phyloP scores from a whole-genome alignment of 331 rosid species.

The Dryas integrifolia region DNA sequence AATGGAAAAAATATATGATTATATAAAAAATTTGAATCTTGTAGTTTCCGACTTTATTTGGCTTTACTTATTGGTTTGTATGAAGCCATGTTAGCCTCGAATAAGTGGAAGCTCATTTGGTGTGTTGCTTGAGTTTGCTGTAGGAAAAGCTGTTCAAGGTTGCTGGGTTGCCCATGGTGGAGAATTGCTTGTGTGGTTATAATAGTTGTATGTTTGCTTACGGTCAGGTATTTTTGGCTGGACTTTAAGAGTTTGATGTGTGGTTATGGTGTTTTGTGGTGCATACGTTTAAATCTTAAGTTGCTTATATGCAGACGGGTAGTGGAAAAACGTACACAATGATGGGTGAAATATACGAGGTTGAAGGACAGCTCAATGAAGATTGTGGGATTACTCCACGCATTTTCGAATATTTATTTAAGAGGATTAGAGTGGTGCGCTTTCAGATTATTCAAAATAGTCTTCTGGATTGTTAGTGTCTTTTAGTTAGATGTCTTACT shows the following conservation, averaged over 20 bases:
- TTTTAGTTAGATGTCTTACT: slow-evolving; percentile 26
- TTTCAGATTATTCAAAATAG: slow-evolving; percentile 24
- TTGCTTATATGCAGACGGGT: slow-evolving; percentile 69
- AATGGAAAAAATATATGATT: no score
- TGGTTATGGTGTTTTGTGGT: slow-evolving; percentile 15
- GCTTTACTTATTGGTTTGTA: slow-evolving; percentile 8
- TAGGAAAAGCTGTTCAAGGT: slow-evolving; percentile 80
- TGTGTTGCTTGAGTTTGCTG: slow-evolving; percentile 26
- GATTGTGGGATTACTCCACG: slow-evolving; percentile 89
- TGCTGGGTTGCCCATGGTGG: slow-evolving; percentile 93
- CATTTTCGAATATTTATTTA: slow-evolving; percentile 76
- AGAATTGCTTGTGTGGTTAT: slow-evolving; percentile 96
- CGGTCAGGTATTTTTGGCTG: slow-evolving; percentile 66
- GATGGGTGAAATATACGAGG: slow-evolving; percentile 89
- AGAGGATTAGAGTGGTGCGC: slow-evolving; percentile 58
- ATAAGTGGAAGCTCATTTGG: slow-evolving; percentile 14
- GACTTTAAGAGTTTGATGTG: slow-evolving; percentile 1
- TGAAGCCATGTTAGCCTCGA: neutral
- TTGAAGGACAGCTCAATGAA: slow-evolving; percentile 55
- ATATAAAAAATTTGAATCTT: neutral
- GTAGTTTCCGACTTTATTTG: slow-evolving; percentile 5
- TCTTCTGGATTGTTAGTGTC: slow-evolving; percentile 13
- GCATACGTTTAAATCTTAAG: slow-evolving; percentile 25
- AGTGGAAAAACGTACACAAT: slow-evolving; percentile 97
- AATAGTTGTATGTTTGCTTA: slow-evolving; percentile 96